Percentiles rank a stretch among this genome's conserved stretches.
Evolutionary conservation across 2,329 filamentous ascomycete genomes (phyloP).

Genomic region (Colletotrichum agaves): DNA sequence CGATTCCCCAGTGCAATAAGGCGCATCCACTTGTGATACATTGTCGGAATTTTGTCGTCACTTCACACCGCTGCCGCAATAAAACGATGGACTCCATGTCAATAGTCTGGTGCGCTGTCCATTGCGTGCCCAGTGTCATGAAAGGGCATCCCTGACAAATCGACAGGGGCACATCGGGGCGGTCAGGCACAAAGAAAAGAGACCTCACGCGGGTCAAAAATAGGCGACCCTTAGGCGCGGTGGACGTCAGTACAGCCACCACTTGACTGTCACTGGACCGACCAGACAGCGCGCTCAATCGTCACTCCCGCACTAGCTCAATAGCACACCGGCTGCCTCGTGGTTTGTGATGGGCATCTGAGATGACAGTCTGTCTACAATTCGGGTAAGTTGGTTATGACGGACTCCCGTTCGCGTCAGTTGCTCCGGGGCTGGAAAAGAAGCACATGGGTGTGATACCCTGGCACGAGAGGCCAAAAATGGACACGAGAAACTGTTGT

Average conservation of each 20-base stretch:
- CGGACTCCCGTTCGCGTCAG: conserved; percentile 22
- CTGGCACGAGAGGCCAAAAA: conserved; percentile 35
- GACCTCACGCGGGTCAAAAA: conserved; percentile 21
- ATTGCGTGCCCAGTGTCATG: conserved; percentile 8
- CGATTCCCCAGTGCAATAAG: conserved; percentile 15
- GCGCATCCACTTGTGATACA: conserved; percentile 13
- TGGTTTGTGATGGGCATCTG: conserved; percentile 20
- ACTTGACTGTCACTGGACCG: not conserved
- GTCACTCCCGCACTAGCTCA: conserved; percentile 10
- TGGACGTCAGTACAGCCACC: conserved; percentile 18
- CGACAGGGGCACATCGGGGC: conserved; percentile 20
- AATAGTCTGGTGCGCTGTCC: conserved; percentile 21
- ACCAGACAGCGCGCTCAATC: not conserved
- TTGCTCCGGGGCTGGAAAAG: conserved; percentile 21
- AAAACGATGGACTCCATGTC: conserved; percentile 22
- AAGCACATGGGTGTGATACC: conserved; percentile 29
- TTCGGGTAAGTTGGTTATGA: conserved; percentile 27
- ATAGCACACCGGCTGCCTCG: conserved; percentile 16
- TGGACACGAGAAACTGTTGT: conserved; percentile 39
- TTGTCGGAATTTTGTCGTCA: conserved; percentile 27
- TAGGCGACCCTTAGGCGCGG: conserved; percentile 23
- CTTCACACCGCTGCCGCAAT: conserved; percentile 31
- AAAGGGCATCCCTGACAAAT: conserved; percentile 22
- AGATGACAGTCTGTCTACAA: conserved; percentile 22
- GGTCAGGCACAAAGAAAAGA: conserved; percentile 30